Conservation (phyloP, 495 filamentous ascomycete species). For the Evansstolkia leycettana region DNA sequence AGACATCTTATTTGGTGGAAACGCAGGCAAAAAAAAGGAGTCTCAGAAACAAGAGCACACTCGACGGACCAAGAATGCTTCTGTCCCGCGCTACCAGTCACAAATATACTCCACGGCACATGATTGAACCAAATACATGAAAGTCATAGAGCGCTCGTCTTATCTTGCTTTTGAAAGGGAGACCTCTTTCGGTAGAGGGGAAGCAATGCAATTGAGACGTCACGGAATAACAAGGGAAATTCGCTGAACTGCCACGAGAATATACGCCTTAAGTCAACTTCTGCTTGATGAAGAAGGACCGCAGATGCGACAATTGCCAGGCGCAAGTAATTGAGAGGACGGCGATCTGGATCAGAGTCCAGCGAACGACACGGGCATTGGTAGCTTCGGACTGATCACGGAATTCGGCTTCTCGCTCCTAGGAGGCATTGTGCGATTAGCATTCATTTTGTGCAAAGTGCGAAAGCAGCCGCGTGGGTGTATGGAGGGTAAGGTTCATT, state of each 20-base stretch:
- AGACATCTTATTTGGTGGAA: conserved; percentile 12
- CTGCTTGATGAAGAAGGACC: conserved; percentile 99
- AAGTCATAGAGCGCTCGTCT: too few species aligned
- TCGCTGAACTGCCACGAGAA: conserved; percentile 6
- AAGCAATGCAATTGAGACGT: too few species aligned
- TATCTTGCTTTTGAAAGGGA: too few species aligned
- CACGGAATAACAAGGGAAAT: conserved; percentile 1
- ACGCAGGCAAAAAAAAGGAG: too few species aligned
- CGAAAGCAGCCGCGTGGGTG: background rate
- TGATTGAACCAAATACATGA: too few species aligned
- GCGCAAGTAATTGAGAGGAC: conserved; percentile 88
- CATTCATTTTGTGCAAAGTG: background rate
- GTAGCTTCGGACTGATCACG: conserved; percentile 91
- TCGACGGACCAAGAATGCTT: too few species aligned
- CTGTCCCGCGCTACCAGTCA: too few species aligned
- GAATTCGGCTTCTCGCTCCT: conserved; percentile 98
- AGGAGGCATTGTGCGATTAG: conserved; percentile 1
- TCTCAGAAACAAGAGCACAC: too few species aligned
- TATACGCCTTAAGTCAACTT: conserved; percentile 57
- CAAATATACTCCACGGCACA: too few species aligned
- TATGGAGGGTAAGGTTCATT: conserved; percentile 4
- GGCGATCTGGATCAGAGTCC: conserved; percentile 81
- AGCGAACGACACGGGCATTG: conserved; percentile 85
- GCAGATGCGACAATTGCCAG: conserved; percentile 91
- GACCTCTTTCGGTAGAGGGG: too few species aligned